Evolutionary conservation across 495 filamentous ascomycete genomes (phyloP), one percentile per base, ranked within the genome.

Genomic region (Rhizodiscina lignyota): DNA sequence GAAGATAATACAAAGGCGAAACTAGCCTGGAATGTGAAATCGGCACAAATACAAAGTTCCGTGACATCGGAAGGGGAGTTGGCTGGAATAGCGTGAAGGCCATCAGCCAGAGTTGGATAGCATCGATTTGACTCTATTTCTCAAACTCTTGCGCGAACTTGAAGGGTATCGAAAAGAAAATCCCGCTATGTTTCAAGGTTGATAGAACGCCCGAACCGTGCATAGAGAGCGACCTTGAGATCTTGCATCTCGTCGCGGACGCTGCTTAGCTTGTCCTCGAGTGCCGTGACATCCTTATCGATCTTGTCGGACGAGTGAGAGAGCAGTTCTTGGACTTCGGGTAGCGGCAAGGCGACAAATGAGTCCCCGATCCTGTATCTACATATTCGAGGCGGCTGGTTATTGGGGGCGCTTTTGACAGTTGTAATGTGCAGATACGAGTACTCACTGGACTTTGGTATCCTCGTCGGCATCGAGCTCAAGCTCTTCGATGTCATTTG

Each of bases 351-450:
- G 22, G 82, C 79, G 49, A 96, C 69, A 64, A 96, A 97, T 18
- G 84, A 75, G 54, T 97, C 91, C 26, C 89, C 89, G 37, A 97
- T 82, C 62, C 91, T 92, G 62, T 94, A 96, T 8, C 87, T 96
- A 47, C 18, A 26, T 32, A 16, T 18, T n/a, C n/a, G n/a, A n/a
- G n/a, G n/a, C n/a, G 26, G 29, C 10, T 39, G 24, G 34, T 18
- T 35, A 52, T 20, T 35, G 10, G 36, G 15, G 32, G 8, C 24
- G 6, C 23, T 30, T 26, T 22, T 13, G 34, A 34, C 21, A 19
- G 33, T 12, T 13, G 20, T 12, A 16, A 17, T 16, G n/a, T 16
- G 20, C 16, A 22, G 32, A 32, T 10, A 18, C 11, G 35, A 31
- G 15, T 19, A 58, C 69, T 28, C 65, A 94, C 87, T 83, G 86